Conservation (phyloP, 1,284 basidiomycete species). For the Cerioporus squamosus region DNA sequence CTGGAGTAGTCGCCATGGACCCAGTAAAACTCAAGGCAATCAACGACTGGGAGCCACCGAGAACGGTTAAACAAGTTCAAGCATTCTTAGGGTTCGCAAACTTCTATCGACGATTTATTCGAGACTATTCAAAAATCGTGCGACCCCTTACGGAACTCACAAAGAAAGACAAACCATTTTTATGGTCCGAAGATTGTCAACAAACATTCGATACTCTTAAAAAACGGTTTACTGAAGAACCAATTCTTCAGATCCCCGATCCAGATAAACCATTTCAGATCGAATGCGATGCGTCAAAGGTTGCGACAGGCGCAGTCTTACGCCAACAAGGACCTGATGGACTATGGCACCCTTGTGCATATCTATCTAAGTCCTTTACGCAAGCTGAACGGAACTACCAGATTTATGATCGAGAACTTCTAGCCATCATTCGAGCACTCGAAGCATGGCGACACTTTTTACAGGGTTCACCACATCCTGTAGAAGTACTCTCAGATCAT, state of each 20-base stretch:
- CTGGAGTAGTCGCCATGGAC: conserved; percentile 40
- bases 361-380: conserved; percentile 34
- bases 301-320: conserved; percentile 21
- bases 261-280: conserved; percentile 20
- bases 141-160: conserved; percentile 34
- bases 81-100: conserved; percentile 47
- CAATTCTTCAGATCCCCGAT: conserved; percentile 26
- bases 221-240: conserved; percentile 26
- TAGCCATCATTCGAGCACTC: conserved; percentile 41
- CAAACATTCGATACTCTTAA: conserved; percentile 38
- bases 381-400: conserved; percentile 45
- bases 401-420: conserved; percentile 52
- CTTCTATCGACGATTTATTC: conserved; percentile 49
- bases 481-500: conserved; percentile 41
- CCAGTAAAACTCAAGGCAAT: conserved; percentile 41
- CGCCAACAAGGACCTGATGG: conserved; percentile 18
- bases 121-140: conserved; percentile 38
- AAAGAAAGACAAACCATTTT: conserved; percentile 25
- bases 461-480: conserved; percentile 14
- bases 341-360: conserved; percentile 35
- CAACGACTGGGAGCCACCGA: conserved; percentile 39
- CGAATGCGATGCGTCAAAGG: conserved; percentile 24
- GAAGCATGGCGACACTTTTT: conserved; percentile 38
- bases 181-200: conserved; percentile 28
- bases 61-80: conserved; percentile 32